phyloP scores from a whole-genome alignment of 2,329 filamentous ascomycete species.

The Trichoderma gracile region DNA sequence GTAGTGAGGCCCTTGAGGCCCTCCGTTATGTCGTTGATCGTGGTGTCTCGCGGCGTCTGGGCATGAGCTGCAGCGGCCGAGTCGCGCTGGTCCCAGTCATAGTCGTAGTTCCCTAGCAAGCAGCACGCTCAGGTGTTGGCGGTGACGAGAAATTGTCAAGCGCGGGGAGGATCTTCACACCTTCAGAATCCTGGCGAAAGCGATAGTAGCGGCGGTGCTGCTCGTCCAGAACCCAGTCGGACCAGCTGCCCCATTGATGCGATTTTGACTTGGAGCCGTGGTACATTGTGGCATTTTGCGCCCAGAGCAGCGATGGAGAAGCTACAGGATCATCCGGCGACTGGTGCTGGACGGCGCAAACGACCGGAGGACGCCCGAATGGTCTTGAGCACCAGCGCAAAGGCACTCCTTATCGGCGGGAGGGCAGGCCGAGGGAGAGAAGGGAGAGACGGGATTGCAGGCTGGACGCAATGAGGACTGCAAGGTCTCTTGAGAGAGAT shows the following conservation, averaged over 20 bases:
- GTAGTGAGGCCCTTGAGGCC: slow-evolving; percentile 22
- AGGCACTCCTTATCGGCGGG: slow-evolving; percentile 17
- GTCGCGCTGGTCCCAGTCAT: slow-evolving; percentile 28
- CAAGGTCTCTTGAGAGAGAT: slow-evolving; percentile 14
- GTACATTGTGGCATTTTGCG: slow-evolving; percentile 36
- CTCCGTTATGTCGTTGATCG: slow-evolving; percentile 24
- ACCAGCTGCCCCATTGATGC: slow-evolving; percentile 34
- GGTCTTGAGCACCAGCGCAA: slow-evolving; percentile 22
- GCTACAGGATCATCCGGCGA: slow-evolving; percentile 26
- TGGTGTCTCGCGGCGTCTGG: slow-evolving; percentile 26
- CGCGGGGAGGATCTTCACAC: slow-evolving; percentile 27
- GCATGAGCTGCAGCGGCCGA: slow-evolving; percentile 22
- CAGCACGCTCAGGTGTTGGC: slow-evolving; percentile 8
- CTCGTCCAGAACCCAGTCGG: slow-evolving; percentile 33
- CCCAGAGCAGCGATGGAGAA: slow-evolving; percentile 25
- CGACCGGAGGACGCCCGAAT: slow-evolving; percentile 18
- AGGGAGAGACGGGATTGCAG: slow-evolving; percentile 26
- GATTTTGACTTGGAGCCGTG: slow-evolving; percentile 35
- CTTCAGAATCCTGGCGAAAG: slow-evolving; percentile 33
- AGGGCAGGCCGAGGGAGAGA: slow-evolving; percentile 9
- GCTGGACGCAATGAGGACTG: slow-evolving; percentile 25
- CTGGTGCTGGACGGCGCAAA: slow-evolving; percentile 24
- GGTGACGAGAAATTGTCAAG: slow-evolving; percentile 16
- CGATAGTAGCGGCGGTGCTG: slow-evolving; percentile 30
- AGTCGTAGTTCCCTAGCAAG: slow-evolving; percentile 28